These are phyloP conservation scores for Chloropicon primus DNA, from an alignment of 139 green algal species.

Conservation along the genomic window DNA sequence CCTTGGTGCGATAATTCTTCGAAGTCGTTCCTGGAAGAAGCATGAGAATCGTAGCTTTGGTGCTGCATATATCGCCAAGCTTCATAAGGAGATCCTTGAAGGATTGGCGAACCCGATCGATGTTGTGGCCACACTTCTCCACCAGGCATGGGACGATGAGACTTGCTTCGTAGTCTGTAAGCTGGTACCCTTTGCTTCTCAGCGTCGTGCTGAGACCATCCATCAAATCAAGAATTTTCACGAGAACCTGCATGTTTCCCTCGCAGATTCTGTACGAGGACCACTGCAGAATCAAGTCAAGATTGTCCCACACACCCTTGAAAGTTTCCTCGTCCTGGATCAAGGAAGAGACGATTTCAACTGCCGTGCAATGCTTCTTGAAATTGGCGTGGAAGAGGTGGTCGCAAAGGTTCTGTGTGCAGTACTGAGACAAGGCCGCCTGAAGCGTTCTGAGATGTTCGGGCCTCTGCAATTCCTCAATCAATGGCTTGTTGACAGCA, in stretches of 20 bases:
- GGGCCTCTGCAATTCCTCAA: slow-evolving; percentile 21
- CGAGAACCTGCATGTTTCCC: slow-evolving; percentile 54
- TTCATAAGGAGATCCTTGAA: slow-evolving; percentile 51
- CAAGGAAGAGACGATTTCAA: slow-evolving; percentile 23
- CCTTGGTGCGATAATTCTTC: slow-evolving; percentile 81
- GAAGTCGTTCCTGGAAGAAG: slow-evolving; percentile 50
- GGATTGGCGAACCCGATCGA: slow-evolving; percentile 21
- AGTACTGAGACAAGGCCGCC: slow-evolving; percentile 1
- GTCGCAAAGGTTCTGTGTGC: slow-evolving; percentile 10
- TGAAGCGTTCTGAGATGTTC: slow-evolving; percentile 22
- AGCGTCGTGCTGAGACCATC: slow-evolving; percentile 14
- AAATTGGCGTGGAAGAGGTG: slow-evolving; percentile 52
- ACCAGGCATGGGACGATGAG: slow-evolving; percentile 77
- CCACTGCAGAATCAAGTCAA: slow-evolving; percentile 78
- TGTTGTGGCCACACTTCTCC: slow-evolving; percentile 85
- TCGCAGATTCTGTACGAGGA: slow-evolving; percentile 62
- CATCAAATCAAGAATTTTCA: slow-evolving; percentile 19
- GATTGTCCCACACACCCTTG: slow-evolving; percentile 20
- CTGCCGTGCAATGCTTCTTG: slow-evolving; percentile 64
- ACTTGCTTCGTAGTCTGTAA: slow-evolving; percentile 75
- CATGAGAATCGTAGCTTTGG: not conserved
- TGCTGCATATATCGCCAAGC: not conserved
- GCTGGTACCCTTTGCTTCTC: slow-evolving; percentile 16
- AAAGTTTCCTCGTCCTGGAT: slow-evolving; percentile 21
- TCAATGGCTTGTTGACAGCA: slow-evolving; percentile 11